Evolutionary conservation across 768 basidiomycete species (phyloP).

Genomic region (Lyophyllum decastes): DNA sequence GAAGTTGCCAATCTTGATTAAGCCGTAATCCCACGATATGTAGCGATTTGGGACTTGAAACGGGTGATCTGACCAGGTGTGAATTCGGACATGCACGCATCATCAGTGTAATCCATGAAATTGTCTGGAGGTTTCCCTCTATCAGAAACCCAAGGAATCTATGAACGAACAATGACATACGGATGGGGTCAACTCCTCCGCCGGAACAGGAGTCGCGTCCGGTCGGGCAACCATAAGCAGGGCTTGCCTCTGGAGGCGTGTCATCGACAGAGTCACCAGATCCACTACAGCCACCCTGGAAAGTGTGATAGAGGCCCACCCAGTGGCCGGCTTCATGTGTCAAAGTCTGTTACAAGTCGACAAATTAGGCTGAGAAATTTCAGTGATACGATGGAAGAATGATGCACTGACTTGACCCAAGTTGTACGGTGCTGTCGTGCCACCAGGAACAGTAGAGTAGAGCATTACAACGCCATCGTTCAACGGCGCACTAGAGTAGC

Average conservation of each 20-base stretch:
- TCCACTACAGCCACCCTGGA: constrained; percentile 49
- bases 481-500: constrained; percentile 35
- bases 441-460: constrained; percentile 44
- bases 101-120: constrained; percentile 51
- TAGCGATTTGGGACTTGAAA: constrained; percentile 36
- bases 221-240: constrained; percentile 43
- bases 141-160: background rate
- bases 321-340: constrained; percentile 64
- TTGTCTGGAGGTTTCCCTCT: constrained; percentile 28
- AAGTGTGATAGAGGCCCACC: constrained; percentile 61
- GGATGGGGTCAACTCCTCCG: constrained; percentile 46
- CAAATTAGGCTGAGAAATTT: background rate
- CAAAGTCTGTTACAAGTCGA: constrained; percentile 32
- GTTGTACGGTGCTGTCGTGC: constrained; percentile 42
- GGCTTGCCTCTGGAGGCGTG: constrained; percentile 46
- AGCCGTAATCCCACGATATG: constrained; percentile 24
- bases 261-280: constrained; percentile 46
- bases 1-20: background rate
- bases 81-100: constrained; percentile 48
- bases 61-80: constrained; percentile 42
- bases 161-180: constrained; percentile 22
- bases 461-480: constrained; percentile 54
- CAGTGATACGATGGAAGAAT: background rate
- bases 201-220: constrained; percentile 36
- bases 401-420: constrained; percentile 33